These are phyloP conservation scores for Trametes polyzona DNA, from an alignment of 1,284 basidiomycete genomes.

Conservation along the genomic window DNA sequence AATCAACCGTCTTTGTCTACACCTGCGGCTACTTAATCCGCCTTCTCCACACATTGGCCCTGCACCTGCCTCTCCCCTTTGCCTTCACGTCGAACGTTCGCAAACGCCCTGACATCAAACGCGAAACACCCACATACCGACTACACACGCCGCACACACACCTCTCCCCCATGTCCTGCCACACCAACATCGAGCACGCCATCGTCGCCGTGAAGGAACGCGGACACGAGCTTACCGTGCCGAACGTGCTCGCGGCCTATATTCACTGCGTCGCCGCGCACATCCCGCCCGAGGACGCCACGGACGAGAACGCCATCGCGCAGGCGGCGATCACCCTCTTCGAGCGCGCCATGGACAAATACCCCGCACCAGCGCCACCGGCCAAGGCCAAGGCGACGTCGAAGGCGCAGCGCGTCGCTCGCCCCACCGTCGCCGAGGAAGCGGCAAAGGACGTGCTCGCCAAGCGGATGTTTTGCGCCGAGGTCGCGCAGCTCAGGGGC, in stretches of 20 bases:
- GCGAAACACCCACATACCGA: background rate
- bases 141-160: background rate
- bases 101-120: background rate
- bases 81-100: slow-evolving; percentile 10
- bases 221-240: slow-evolving; percentile 19
- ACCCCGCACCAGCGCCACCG: slow-evolving; percentile 16
- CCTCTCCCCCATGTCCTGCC: background rate
- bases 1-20: slow-evolving; percentile 18
- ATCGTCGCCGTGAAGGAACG: slow-evolving; percentile 22
- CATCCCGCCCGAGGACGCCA: slow-evolving; percentile 5
- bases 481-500: slow-evolving; percentile 23
- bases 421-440: background rate
- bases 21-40: slow-evolving; percentile 11
- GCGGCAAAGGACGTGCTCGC: background rate
- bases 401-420: background rate
- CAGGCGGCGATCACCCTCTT: slow-evolving; percentile 18
- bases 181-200: slow-evolving; percentile 22
- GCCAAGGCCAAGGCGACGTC: background rate
- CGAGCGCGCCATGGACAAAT: slow-evolving; percentile 28
- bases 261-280: slow-evolving; percentile 15
- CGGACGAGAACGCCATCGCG: slow-evolving; percentile 11
- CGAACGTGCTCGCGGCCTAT: slow-evolving; percentile 27
- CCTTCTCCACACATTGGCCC: background rate
- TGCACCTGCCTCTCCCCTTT: background rate
- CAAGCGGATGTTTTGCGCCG: slow-evolving; percentile 14